Evolutionary conservation across 1,139 yeast species (phyloP).

Genomic region (Pichia sp.): DNA sequence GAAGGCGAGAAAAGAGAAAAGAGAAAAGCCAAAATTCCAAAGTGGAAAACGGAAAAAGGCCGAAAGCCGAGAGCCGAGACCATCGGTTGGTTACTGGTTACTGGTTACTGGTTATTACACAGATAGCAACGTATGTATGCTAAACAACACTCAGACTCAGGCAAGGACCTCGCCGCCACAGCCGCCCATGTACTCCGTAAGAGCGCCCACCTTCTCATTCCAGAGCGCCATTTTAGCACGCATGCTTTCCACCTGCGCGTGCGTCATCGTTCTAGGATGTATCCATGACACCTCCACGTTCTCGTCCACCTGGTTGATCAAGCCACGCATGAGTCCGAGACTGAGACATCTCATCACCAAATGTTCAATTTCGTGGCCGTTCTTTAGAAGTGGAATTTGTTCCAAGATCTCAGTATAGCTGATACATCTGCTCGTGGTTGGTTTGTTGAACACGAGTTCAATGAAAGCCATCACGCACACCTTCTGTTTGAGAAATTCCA

Average conservation of each 20-base stretch:
- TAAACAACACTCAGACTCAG: too few species aligned
- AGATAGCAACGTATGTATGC: too few species aligned
- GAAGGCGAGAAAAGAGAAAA: too few species aligned
- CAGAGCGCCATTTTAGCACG: slow-evolving; percentile 66
- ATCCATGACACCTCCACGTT: slow-evolving; percentile 84
- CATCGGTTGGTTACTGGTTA: too few species aligned
- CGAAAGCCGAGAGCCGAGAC: too few species aligned
- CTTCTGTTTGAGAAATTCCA: slow-evolving; percentile 76
- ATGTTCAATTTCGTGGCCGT: slow-evolving; percentile 73
- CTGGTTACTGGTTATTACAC: too few species aligned
- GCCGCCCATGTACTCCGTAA: slow-evolving; percentile 52
- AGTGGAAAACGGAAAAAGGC: too few species aligned
- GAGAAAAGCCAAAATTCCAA: too few species aligned
- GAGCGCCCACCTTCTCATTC: slow-evolving; percentile 64
- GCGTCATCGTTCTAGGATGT: slow-evolving; percentile 88
- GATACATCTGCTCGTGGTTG: slow-evolving; percentile 66
- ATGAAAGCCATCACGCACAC: slow-evolving; percentile 87
- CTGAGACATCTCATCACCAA: slow-evolving; percentile 88
- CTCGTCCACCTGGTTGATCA: slow-evolving; percentile 79
- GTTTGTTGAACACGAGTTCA: slow-evolving; percentile 77
- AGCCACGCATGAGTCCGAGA: slow-evolving; percentile 74
- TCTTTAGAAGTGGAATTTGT: slow-evolving; percentile 58
- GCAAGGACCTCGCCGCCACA: slow-evolving; percentile 61
- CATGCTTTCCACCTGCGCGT: slow-evolving; percentile 71
- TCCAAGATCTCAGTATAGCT: slow-evolving; percentile 66